phyloP scores from a whole-genome alignment of 495 filamentous ascomycete genomes.

The Bathelium albidoporum region DNA sequence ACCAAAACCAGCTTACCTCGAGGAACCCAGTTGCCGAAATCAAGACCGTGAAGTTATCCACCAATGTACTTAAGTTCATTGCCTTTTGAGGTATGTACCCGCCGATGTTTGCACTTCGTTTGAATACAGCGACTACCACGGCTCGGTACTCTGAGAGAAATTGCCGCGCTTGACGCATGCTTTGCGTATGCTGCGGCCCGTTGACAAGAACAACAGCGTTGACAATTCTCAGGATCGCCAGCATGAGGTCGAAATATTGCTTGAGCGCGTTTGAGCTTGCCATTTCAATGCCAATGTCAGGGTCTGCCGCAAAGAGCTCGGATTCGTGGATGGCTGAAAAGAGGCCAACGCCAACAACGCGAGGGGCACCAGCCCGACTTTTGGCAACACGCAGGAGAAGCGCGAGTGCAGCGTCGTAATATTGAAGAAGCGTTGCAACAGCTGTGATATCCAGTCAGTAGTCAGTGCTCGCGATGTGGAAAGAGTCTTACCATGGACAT shows the following conservation, averaged over 20 bases:
- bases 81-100: background rate
- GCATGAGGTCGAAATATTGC: constrained; percentile 74
- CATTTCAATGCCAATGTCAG: constrained; percentile 74
- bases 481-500: constrained; percentile 40
- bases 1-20: constrained; percentile 37
- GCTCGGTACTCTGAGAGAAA: constrained; percentile 74
- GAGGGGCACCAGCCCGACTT: constrained; percentile 65
- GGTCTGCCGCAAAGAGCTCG: constrained; percentile 76
- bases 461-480: background rate
- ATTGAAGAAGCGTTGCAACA: constrained; percentile 30
- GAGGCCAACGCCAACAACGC: constrained; percentile 78
- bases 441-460: constrained; percentile 16
- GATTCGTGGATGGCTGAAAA: constrained; percentile 73
- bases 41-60: constrained; percentile 51
- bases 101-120: constrained; percentile 75
- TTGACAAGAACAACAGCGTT: constrained; percentile 65
- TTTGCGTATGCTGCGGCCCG: constrained; percentile 69
- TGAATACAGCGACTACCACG: constrained; percentile 80
- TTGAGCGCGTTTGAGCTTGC: constrained; percentile 60
- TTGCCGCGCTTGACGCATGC: constrained; percentile 55
- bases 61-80: constrained; percentile 11
- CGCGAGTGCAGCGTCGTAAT: constrained; percentile 65
- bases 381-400: constrained; percentile 78
- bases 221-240: constrained; percentile 72
- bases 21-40: constrained; percentile 51